These are phyloP conservation scores for Hypomyces perniciosus DNA, from an alignment of 2,329 filamentous ascomycete species.

Conservation along the genomic window DNA sequence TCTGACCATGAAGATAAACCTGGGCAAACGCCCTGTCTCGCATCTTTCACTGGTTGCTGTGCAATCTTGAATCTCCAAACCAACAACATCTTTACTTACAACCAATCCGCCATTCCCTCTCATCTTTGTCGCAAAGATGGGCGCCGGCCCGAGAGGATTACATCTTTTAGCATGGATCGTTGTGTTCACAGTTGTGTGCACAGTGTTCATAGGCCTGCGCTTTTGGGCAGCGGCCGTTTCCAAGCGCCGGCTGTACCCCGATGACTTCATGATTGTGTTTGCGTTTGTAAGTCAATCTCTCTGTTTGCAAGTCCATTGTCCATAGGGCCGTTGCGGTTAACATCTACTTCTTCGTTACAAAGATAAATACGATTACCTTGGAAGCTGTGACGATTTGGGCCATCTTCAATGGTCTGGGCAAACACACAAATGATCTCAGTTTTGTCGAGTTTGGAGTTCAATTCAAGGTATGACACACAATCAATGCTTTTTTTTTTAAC, in stretches of 20 bases:
- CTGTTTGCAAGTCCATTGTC: neutral
- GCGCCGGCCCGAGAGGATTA: neutral
- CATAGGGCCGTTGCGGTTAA: neutral
- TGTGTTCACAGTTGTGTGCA: conserved; percentile 15
- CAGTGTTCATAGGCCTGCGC: conserved; percentile 15
- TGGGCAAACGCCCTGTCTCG: too few relatives aligned
- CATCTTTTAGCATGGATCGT: conserved; percentile 10
- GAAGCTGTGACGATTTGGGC: conserved; percentile 18
- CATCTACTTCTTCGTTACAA: conserved; percentile 2
- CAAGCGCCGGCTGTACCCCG: conserved; percentile 16
- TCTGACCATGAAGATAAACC: too few relatives aligned
- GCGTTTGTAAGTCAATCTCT: conserved; percentile 17
- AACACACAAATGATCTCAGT: conserved; percentile 11
- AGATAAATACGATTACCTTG: conserved; percentile 12
- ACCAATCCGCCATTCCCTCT: neutral
- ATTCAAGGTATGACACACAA: neutral
- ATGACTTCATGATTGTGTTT: conserved; percentile 18
- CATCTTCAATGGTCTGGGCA: conserved; percentile 20
- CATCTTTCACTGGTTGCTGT: too few relatives aligned
- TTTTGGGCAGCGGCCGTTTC: conserved; percentile 18
- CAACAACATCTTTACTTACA: neutral
- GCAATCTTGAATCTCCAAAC: neutral
- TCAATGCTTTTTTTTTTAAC: neutral
- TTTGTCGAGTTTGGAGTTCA: neutral
- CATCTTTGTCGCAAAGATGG: neutral